phyloP scores from a whole-genome alignment of 73 alveolate genomes.

The Blepharisma japonicum region DNA sequence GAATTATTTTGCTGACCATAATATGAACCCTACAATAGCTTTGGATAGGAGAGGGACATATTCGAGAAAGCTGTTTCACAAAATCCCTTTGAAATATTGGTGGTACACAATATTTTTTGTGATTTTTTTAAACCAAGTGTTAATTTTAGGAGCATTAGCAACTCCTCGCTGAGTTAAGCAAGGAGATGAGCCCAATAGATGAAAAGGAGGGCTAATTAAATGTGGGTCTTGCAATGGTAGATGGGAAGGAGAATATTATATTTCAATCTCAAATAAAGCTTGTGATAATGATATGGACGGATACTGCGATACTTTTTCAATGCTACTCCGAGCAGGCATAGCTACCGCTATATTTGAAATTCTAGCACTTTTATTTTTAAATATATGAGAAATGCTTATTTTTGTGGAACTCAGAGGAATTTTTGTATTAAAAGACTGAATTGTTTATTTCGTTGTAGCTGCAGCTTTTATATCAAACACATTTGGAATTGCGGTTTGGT shows the following conservation, averaged over 20 bases:
- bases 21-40: too few relatives aligned
- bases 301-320: not conserved
- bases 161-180: constrained; percentile 7
- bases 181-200: not conserved
- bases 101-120: constrained; percentile 5
- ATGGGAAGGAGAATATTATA: not conserved
- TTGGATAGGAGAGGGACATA: too few relatives aligned
- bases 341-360: not conserved
- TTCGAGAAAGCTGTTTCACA: too few relatives aligned
- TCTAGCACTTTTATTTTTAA: not conserved
- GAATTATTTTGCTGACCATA: too few relatives aligned
- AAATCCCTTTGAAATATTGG: too few relatives aligned
- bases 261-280: constrained; percentile 3
- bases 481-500: constrained; percentile 13
- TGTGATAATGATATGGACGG: constrained; percentile 3
- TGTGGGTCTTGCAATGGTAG: constrained; percentile 25
- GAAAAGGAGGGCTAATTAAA: not conserved
- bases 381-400: not conserved
- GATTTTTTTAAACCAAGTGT: not conserved
- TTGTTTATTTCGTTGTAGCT: not conserved
- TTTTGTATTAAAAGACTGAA: not conserved
- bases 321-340: not conserved
- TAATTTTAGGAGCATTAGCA: not conserved
- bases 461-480: not conserved
- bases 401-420: not conserved